These are phyloP conservation scores for Talaromyces sp. DNA, from an alignment of 2,329 filamentous ascomycete species.

Conservation along the genomic window DNA sequence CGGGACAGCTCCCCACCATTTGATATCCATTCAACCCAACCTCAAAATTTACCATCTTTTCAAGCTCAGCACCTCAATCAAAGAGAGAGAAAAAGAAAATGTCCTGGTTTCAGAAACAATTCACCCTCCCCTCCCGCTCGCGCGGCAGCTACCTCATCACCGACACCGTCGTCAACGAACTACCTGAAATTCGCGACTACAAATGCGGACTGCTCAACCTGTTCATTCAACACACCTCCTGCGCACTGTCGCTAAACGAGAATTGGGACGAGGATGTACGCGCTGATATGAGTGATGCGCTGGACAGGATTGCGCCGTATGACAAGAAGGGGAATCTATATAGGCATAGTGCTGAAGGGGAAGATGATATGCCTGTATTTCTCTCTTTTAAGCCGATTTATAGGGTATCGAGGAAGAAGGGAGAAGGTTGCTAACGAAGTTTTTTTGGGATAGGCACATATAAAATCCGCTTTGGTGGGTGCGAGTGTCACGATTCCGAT, in stretches of 20 bases:
- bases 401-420: background rate
- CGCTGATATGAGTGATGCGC: slow-evolving; percentile 86
- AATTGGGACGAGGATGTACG: slow-evolving; percentile 86
- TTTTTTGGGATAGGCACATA: slow-evolving; percentile 63
- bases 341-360: slow-evolving; percentile 79
- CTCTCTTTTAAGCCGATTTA: background rate
- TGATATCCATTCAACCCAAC: no score
- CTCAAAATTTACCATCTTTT: no score
- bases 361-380: slow-evolving; percentile 84
- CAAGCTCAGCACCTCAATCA: no score
- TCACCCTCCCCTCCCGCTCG: slow-evolving; percentile 71
- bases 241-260: slow-evolving; percentile 87
- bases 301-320: slow-evolving; percentile 85
- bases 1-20: background rate
- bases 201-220: slow-evolving; percentile 83
- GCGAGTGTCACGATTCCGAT: slow-evolving; percentile 90
- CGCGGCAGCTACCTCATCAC: slow-evolving; percentile 90
- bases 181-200: slow-evolving; percentile 80
- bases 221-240: slow-evolving; percentile 94
- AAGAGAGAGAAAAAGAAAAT: slow-evolving; percentile 43
- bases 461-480: slow-evolving; percentile 86
- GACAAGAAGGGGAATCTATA: slow-evolving; percentile 75
- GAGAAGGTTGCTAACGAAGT: background rate
- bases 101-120: slow-evolving; percentile 80
- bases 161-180: slow-evolving; percentile 62